Base-by-base conservation (phyloP, 2,329 filamentous ascomycete genomes). In the Sarocladiaceae sp. region DNA sequence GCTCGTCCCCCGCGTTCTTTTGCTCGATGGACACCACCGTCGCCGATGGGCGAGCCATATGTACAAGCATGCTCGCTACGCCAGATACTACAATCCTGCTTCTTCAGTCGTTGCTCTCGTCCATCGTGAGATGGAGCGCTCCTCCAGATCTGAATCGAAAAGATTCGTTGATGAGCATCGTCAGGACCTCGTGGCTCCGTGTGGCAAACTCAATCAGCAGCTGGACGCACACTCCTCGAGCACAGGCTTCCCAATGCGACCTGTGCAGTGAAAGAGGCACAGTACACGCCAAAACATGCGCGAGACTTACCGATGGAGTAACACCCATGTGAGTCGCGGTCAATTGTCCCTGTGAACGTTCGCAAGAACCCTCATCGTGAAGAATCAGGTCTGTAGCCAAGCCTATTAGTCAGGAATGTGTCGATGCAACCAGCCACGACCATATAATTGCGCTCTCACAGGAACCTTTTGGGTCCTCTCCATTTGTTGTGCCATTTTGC, bases 21-120 rank as follows among this genome's bases (percentile, higher is more conserved):
- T 48, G 44, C 44, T 48, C 44, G 44, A 48, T 48, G 44, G 44
- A 48, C 44, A 48, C 44, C 44, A 31, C 44, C 26, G 26, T 31
- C 15, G 18, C 44, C 44, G 44, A 48, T 48, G 44, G 4, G 11
- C 44, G 17, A 29, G 4, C 8, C 15, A 31, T 31, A 33, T 48
- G 44, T 33, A 48, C 44, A 48, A 22, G 26, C 44, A 48, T 48
- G 17, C 17, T 33, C 37, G 18, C 10, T 26, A 26, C 40, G 17
- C 40, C 22, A 46, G 23, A 23, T 42, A 11, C 17, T 11, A 22
- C 23, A 22, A 22, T 42, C 17, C 17, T 22, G 37, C 17, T 46
- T 29, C 11, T 13, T 46, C 22, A 29, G n/a, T 46, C 23, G 37
- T 20, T 40, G 17, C 4, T 40, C 6, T 10, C 37, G 37, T 17